These are phyloP conservation scores for Penicillium sp. DNA, from an alignment of 2,329 filamentous ascomycete species.

Conservation along the genomic window DNA sequence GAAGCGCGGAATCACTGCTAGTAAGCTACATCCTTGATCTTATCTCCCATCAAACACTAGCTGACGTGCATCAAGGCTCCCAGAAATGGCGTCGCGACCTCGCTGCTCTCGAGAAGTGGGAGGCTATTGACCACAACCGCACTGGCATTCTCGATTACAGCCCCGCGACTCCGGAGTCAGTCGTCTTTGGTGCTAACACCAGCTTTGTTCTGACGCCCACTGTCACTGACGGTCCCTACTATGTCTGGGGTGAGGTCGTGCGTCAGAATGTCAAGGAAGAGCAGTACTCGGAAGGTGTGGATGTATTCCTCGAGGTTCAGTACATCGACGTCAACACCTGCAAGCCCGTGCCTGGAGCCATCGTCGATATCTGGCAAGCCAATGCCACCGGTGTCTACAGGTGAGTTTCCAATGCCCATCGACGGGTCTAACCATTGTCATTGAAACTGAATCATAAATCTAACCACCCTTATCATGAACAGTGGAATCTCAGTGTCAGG, in stretches of 20 bases:
- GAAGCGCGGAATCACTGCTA: constrained; percentile 26
- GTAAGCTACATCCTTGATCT: constrained; percentile 12
- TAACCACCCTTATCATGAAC: neutral
- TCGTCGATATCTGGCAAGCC: constrained; percentile 49
- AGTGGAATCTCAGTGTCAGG: constrained; percentile 30
- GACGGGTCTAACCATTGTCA: neutral
- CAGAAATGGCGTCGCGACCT: constrained; percentile 36
- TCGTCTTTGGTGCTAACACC: constrained; percentile 44
- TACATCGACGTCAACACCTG: constrained; percentile 50
- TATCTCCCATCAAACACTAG: neutral
- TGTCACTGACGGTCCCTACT: constrained; percentile 47
- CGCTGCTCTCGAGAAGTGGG: constrained; percentile 40
- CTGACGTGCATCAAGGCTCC: constrained; percentile 12
- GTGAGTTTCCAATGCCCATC: constrained; percentile 19
- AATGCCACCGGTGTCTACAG: constrained; percentile 50
- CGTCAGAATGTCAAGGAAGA: constrained; percentile 44
- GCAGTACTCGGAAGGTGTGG: constrained; percentile 39
- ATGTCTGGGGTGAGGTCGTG: constrained; percentile 45
- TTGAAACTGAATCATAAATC: neutral
- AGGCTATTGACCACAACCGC: constrained; percentile 40
- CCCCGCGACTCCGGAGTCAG: constrained; percentile 28
- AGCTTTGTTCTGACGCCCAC: constrained; percentile 46
- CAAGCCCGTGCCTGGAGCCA: constrained; percentile 37
- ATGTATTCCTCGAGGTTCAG: constrained; percentile 45
- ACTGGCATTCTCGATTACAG: constrained; percentile 31